These are phyloP conservation scores for Amborella trichopoda DNA, from an alignment of 164 flowering plant genomes.

Conservation along the genomic window DNA sequence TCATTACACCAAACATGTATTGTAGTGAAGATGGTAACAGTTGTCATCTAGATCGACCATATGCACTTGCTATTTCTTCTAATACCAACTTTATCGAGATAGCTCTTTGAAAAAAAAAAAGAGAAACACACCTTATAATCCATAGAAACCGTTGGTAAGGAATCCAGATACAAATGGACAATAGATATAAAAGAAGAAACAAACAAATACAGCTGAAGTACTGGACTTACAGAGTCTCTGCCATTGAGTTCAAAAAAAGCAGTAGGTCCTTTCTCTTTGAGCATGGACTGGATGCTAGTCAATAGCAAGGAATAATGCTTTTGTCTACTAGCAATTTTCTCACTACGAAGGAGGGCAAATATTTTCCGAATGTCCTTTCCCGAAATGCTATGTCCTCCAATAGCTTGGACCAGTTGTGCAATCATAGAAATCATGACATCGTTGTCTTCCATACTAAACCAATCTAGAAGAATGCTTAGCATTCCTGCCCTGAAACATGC, in stretches of 20 bases:
- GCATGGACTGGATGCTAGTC: conserved; percentile 65
- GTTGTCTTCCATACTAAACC: conserved; percentile 68
- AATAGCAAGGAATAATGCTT: conserved; percentile 59
- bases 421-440: conserved; percentile 49
- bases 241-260: conserved; percentile 89
- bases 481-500: conserved; percentile 93
- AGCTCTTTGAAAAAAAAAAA: no score
- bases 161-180: no score
- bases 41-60: no score
- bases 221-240: conserved; percentile 64
- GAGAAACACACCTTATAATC: no score
- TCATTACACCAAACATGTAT: no score
- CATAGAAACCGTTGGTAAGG: no score
- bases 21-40: no score
- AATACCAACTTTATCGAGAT: no score
- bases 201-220: no score
- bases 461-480: conserved; percentile 91
- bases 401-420: conserved; percentile 70
- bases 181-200: no score
- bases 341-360: conserved; percentile 80
- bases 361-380: conserved; percentile 97
- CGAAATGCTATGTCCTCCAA: conserved; percentile 96
- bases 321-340: conserved; percentile 48
- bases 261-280: conserved; percentile 91
- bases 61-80: no score